Base-by-base conservation (phyloP, 371 early-diverging fungal genomes). In the Mucor velutinosus region DNA sequence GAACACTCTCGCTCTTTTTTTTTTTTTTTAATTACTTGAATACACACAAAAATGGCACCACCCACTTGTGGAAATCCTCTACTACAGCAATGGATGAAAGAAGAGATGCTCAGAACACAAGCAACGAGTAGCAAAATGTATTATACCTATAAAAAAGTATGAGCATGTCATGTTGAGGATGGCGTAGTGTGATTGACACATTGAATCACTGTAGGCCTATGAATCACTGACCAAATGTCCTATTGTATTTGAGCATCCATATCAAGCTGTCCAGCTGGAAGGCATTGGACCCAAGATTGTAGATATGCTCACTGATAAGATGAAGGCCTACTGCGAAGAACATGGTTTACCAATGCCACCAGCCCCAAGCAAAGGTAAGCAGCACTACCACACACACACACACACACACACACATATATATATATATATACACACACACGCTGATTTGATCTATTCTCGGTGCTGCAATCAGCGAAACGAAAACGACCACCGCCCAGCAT, bases 211-310 rank as follows among this genome's bases (percentile, higher is more conserved):
- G 0, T 67, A 90, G 92, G 93, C 93, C 2, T 80, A 81, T 62
- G 86, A 87, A n/a, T 86, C 89, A 1, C 69, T 92, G 62, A 72
- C 72, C 1, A 82, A 79, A 65, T 90, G 86, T 64, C 88, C 90
- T 21, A 68, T 79, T 4, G 51, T 68, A 0, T 84, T 91, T 43
- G 62, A 62, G 0, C 87, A 89, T 32, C 88, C 90, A 21, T 56
- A 64, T 0, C 88, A 91, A 65, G 83, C 90, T 0, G 17, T 70
- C 14, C 67, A 75, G 57, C 78, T 93, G 14, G 70, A 81, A 15
- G 89, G 90, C 6, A 86, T 93, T 62, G 94, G 94, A 15, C 81
- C 84, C 15, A 74, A 64, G 0, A 85, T 92, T 37, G 89, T 83
- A 2, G 69, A 76, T n/a, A 80, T 73, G 32, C 78, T 96, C 1